A percentile compares a stretch with the other conserved stretches of the same genome.
Conservation (phyloP, 2,329 filamentous ascomycete species). For the Ceratocystis cubensis region DNA sequence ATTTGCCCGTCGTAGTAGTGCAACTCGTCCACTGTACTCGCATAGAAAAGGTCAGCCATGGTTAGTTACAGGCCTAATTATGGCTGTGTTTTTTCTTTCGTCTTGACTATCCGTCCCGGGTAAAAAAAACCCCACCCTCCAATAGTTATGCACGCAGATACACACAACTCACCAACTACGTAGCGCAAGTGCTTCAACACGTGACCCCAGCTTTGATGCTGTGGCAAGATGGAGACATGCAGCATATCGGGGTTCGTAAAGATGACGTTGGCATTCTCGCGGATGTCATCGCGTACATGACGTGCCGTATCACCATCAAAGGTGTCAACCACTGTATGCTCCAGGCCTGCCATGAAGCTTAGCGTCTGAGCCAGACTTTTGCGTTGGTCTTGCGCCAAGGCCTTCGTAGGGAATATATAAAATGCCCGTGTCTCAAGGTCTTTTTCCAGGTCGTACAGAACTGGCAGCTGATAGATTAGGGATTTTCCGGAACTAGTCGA, state of each 20-base stretch:
- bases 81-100: not conserved
- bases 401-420: constrained; percentile 98
- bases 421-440: constrained; percentile 70
- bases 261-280: constrained; percentile 81
- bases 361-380: constrained; percentile 78
- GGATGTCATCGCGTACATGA: constrained; percentile 61
- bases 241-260: constrained; percentile 99
- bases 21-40: constrained; percentile 56
- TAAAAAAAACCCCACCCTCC: not conserved
- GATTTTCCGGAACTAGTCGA: constrained; percentile 96
- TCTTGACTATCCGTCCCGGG: not conserved
- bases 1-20: constrained; percentile 95
- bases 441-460: constrained; percentile 72
- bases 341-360: constrained; percentile 63
- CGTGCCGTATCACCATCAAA: constrained; percentile 94
- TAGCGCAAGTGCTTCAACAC: constrained; percentile 84
- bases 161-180: constrained; percentile 50
- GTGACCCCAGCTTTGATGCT: constrained; percentile 77
- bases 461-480: constrained; percentile 92
- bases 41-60: constrained; percentile 15
- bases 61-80: not conserved
- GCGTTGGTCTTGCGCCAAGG: constrained; percentile 85
- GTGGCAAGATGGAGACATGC: constrained; percentile 82
- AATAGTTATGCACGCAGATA: no score
- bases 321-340: constrained; percentile 71